Evolutionary conservation across 192 early-diverging fungal genomes (phyloP).

Genomic region (Chytriomyces confervae): DNA sequence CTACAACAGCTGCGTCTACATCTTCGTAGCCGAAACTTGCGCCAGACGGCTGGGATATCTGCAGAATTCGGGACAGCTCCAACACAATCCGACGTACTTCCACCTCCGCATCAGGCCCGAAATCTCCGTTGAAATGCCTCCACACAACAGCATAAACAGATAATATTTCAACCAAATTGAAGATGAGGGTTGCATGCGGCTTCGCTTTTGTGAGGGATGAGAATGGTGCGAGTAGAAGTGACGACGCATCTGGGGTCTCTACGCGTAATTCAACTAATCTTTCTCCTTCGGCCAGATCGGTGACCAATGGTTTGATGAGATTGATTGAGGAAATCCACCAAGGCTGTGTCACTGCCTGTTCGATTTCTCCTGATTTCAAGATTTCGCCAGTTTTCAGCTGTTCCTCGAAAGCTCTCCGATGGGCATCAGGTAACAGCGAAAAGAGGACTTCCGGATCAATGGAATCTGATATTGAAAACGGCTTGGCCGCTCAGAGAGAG

Average conservation of each 20-base stretch:
- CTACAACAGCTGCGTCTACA: slow-evolving; percentile 3
- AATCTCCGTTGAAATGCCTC: slow-evolving; percentile 27
- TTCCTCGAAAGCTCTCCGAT: slow-evolving; percentile 18
- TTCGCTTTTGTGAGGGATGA: slow-evolving; percentile 6
- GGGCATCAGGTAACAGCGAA: slow-evolving; percentile 17
- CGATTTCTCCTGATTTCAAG: background rate
- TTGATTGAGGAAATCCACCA: slow-evolving; percentile 4
- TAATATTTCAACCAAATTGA: slow-evolving; percentile 24
- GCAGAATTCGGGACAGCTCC: background rate
- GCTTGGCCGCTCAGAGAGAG: no score
- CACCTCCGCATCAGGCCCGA: background rate
- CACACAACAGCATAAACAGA: slow-evolving; percentile 25
- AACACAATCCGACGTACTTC: no score
- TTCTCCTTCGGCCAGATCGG: background rate
- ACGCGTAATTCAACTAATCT: background rate
- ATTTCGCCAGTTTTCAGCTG: background rate
- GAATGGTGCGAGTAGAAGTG: slow-evolving; percentile 5
- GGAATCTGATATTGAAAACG: background rate
- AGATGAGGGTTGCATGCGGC: slow-evolving; percentile 17
- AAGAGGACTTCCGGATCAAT: background rate
- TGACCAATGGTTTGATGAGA: background rate
- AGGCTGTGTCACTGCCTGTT: slow-evolving; percentile 3
- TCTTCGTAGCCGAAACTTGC: slow-evolving; percentile 5
- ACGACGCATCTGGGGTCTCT: background rate
- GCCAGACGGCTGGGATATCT: background rate